A percentile compares a stretch with the other conserved stretches of the same genome.
These are phyloP conservation scores for Ambrosia trifida DNA, from an alignment of 129 eudicot species.

Conservation along the genomic window DNA sequence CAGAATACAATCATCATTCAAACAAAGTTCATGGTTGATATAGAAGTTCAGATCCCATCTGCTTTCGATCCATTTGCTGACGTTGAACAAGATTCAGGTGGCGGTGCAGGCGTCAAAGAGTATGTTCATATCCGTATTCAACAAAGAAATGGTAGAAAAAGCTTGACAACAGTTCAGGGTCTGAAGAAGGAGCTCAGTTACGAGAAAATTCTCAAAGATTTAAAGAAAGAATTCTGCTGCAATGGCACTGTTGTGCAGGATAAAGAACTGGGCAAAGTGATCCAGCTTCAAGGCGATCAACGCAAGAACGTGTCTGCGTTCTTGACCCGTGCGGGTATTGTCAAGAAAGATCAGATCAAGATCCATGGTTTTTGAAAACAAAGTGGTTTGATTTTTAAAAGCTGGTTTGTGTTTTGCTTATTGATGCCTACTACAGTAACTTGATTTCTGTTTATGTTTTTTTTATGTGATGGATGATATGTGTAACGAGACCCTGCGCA, in stretches of 20 bases:
- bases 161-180: slow-evolving; percentile 86
- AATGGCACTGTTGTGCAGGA: slow-evolving; percentile 78
- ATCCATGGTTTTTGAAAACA: slow-evolving; percentile 66
- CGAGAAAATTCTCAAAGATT: slow-evolving; percentile 73
- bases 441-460: slow-evolving; percentile 1
- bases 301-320: slow-evolving; percentile 71
- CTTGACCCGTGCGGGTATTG: slow-evolving; percentile 50
- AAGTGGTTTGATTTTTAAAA: slow-evolving; percentile 5
- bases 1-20: slow-evolving; percentile 7
- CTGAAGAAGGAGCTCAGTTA: slow-evolving; percentile 68
- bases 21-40: slow-evolving; percentile 71
- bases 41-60: slow-evolving; percentile 50
- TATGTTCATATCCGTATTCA: slow-evolving; percentile 86
- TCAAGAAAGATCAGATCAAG: slow-evolving; percentile 71
- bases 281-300: slow-evolving; percentile 91
- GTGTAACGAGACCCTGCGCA: neutral
- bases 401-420: slow-evolving; percentile 12
- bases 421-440: neutral
- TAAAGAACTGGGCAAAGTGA: slow-evolving; percentile 77
- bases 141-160: slow-evolving; percentile 84
- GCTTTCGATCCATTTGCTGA: slow-evolving; percentile 81
- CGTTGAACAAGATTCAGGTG: slow-evolving; percentile 42
- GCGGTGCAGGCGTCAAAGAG: slow-evolving; percentile 61
- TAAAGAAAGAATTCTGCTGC: slow-evolving; percentile 46
- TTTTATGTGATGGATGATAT: neutral